A percentile compares a stretch with the other conserved stretches of the same genome.
phyloP scores from a whole-genome alignment of 352 stramenopile genomes.

The Elongisporangium undulatum region DNA sequence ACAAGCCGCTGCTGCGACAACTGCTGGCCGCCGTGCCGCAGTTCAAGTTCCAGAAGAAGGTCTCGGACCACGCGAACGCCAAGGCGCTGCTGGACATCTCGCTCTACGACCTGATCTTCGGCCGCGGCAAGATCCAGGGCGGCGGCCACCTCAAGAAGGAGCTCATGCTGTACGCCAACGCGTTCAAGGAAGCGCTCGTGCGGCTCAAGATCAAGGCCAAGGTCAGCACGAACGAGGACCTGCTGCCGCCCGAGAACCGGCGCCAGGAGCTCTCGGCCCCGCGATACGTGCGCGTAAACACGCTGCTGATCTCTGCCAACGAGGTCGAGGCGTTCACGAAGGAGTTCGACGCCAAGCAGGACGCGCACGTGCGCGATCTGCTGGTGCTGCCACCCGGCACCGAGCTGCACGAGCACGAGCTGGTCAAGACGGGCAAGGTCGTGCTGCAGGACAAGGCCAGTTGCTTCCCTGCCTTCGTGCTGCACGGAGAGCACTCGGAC shows the following conservation, averaged over 20 bases:
- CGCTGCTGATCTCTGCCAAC: conserved; percentile 52
- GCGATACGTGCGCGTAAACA: conserved; percentile 94
- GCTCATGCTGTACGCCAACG: conserved; percentile 68
- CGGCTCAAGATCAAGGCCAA: conserved; percentile 81
- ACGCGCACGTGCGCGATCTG: conserved; percentile 88
- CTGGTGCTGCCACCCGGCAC: conserved; percentile 88
- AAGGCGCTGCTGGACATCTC: conserved; percentile 73
- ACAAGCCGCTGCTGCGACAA: conserved; percentile 73
- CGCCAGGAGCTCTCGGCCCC: conserved; percentile 61
- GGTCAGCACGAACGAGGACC: conserved; percentile 68
- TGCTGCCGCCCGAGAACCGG: conserved; percentile 78
- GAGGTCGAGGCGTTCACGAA: conserved; percentile 41
- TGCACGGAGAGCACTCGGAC: conserved; percentile 77
- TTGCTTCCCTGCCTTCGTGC: conserved; percentile 95
- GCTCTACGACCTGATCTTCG: conserved; percentile 88
- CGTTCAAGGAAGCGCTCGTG: conserved; percentile 68
- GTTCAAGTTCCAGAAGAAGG: conserved; percentile 58
- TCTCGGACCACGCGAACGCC: conserved; percentile 19
- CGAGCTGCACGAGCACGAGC: conserved; percentile 79
- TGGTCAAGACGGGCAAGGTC: conserved; percentile 83
- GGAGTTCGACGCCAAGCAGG: conserved; percentile 56
- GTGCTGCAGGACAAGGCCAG: conserved; percentile 97
- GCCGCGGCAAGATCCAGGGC: conserved; percentile 81
- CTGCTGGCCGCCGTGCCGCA: conserved; percentile 67
- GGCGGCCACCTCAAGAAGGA: conserved; percentile 86